A percentile compares a stretch with the other conserved stretches of the same genome.
Evolutionary conservation across 768 basidiomycete genomes (phyloP).

Genomic region (Clathrus columnatus): DNA sequence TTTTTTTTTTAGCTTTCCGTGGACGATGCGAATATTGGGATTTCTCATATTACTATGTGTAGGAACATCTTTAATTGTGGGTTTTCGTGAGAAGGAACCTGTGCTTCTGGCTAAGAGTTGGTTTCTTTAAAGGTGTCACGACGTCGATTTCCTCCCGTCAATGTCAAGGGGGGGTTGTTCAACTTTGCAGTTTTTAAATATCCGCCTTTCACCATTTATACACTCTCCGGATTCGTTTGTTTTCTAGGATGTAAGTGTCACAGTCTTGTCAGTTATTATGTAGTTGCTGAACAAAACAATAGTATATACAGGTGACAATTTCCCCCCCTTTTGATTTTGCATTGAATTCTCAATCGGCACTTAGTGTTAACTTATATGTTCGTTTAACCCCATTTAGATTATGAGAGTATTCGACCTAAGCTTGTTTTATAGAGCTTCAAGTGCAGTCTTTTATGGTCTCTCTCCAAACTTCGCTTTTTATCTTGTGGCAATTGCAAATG

Average conservation of each 20-base stretch:
- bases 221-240: constrained; percentile 41
- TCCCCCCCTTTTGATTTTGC: background rate
- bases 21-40: constrained; percentile 67
- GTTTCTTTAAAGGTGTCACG: constrained; percentile 21
- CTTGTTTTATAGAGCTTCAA: constrained; percentile 16
- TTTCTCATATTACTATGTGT: constrained; percentile 49
- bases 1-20: constrained; percentile 47
- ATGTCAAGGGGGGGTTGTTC: constrained; percentile 48
- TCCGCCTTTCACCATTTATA: constrained; percentile 48
- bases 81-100: too few relatives aligned
- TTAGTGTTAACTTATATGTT: constrained; percentile 10
- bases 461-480: constrained; percentile 27
- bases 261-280: background rate
- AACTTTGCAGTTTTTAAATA: constrained; percentile 45
- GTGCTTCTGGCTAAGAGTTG: too few relatives aligned
- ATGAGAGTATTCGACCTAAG: background rate
- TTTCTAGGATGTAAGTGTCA: constrained; percentile 42
- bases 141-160: constrained; percentile 46
- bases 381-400: background rate
- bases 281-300: background rate
- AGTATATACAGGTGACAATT: constrained; percentile 8
- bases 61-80: constrained; percentile 45
- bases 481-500: constrained; percentile 60
- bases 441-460: constrained; percentile 35
- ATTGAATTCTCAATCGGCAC: background rate